phyloP scores from a whole-genome alignment of 176 grass and related monocot genomes.

The maize (Zea mays) region Zm-B73-REFERENCE-NAM-5.0 NC_050104.1:8565001-8565500 shows the following conservation, averaged over 20 bases:
- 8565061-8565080: neutral
- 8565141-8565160: constrained; percentile 13
- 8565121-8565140: neutral
- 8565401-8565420: constrained; percentile 52
- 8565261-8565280: constrained; percentile 75
- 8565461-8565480: constrained; percentile 64
- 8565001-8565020: no score
- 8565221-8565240: constrained; percentile 79
- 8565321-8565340: constrained; percentile 14
- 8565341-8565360: neutral
- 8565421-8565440: constrained; percentile 44
- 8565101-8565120: neutral
- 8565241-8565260: constrained; percentile 68
- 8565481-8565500: constrained; percentile 24
- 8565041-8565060: no score
- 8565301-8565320: constrained; percentile 65
- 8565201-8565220: constrained; percentile 89
- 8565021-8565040: no score
- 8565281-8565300: constrained; percentile 84
- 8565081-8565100: neutral
- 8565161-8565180: constrained; percentile 67
- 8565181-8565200: constrained; percentile 85
- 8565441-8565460: constrained; percentile 60
- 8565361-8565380: neutral
- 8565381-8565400: constrained; percentile 6